Evolutionary conservation across 2,329 filamentous ascomycete species (phyloP), one percentile per base, ranked within the genome.

Genomic region (Fusarium sp.): DNA sequence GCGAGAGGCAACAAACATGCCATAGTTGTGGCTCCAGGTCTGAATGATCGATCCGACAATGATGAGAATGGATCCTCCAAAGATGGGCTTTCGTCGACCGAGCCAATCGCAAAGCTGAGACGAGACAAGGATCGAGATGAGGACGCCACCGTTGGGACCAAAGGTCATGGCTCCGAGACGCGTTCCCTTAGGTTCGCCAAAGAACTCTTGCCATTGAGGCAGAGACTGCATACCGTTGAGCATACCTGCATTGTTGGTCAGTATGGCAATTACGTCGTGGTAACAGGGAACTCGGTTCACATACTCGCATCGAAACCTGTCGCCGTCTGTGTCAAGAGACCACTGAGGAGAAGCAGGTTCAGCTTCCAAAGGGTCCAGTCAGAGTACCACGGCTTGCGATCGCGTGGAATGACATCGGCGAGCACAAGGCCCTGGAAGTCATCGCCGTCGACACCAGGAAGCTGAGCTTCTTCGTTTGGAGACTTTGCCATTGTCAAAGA

Each of bases 1-100:
- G 0, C 83, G 75, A 0, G 81, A 80, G 0, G 80, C 77, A n/a
- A 84, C 78, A 41, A 84, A 84, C 77, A 81, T 81, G 45, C 64
- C 69, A 8, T 83, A 75, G 14, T 85, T 78, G 25, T 81, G 54
- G 4, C 80, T 76, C 2, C 70, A 74, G 3, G 77, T 72, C 56
- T 83, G 81, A 0, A 83, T 41, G 23, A 78, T 72, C 0, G 80
- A 73, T 0, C 80, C 81, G 7, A 79, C 23, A 7, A 82, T 79
- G 13, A 82, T 80, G 0, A 80, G 62, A 3, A 80, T 18, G 1
- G 78, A 77, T 1, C 80, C 81, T 1, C 70, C 71, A 4, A 71
- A 71, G 9, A 82, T 82, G 0, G 80, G 79, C 2, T 68, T 72
- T 0, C 79, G 68, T 14, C 81, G 66, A 2, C 80, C 80, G 6